Conservation (phyloP, 495 filamentous ascomycete species). For the Acidiella bohemica region DNA sequence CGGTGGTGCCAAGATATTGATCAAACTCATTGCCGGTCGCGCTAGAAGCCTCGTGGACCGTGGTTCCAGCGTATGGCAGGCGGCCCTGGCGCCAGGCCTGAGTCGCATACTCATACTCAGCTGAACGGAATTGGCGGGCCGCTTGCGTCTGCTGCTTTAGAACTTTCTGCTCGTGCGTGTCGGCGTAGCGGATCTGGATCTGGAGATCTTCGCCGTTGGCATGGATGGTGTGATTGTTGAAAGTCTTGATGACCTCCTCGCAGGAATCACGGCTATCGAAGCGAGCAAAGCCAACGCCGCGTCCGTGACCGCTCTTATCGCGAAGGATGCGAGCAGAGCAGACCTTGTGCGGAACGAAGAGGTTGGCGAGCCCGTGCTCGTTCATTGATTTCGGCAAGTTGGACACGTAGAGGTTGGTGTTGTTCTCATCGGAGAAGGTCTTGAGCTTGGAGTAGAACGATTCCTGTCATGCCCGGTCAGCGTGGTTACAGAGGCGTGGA, state of each 20-base stretch:
- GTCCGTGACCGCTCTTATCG: slow-evolving; percentile 76
- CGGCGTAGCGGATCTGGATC: slow-evolving; percentile 89
- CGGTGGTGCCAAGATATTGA: slow-evolving; percentile 14
- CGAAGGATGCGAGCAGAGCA: slow-evolving; percentile 87
- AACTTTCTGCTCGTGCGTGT: slow-evolving; percentile 89
- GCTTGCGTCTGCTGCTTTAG: slow-evolving; percentile 89
- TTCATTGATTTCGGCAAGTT: slow-evolving; percentile 84
- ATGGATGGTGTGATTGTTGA: slow-evolving; percentile 52
- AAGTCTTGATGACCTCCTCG: slow-evolving; percentile 70
- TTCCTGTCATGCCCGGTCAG: slow-evolving; percentile 43
- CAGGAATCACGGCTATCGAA: slow-evolving; percentile 83
- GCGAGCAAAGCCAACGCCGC: slow-evolving; percentile 92
- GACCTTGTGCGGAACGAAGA: slow-evolving; percentile 72
- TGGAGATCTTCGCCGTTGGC: slow-evolving; percentile 59
- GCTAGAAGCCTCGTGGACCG: slow-evolving; percentile 7
- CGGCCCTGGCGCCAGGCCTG: slow-evolving; percentile 14
- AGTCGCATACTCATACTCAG: slow-evolving; percentile 70
- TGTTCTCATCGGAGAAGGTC: slow-evolving; percentile 67
- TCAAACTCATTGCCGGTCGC: slow-evolving; percentile 15
- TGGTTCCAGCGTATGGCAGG: slow-evolving; percentile 7
- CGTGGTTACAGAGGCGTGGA: too few species aligned
- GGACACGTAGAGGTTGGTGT: slow-evolving; percentile 94
- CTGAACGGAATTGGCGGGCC: slow-evolving; percentile 80
- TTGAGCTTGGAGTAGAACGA: slow-evolving; percentile 94
- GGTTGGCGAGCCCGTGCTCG: slow-evolving; percentile 63